phyloP scores from a whole-genome alignment of 257 asterid species.

The Jasminum sambac region DNA sequence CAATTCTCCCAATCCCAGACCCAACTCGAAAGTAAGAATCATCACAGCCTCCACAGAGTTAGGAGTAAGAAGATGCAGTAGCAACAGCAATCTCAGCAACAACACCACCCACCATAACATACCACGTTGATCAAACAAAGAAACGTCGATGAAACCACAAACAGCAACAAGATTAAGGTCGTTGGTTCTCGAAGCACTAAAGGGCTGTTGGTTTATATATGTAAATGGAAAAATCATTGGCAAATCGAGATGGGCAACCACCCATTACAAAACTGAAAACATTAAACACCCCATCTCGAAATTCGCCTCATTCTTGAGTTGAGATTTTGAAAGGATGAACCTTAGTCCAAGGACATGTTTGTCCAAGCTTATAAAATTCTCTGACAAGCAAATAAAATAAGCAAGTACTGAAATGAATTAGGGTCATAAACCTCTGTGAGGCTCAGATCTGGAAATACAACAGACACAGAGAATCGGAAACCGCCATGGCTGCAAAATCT shows the following conservation, averaged over 20 bases:
- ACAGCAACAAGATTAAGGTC: not conserved
- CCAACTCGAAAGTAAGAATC: not conserved
- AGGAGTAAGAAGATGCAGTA: no score
- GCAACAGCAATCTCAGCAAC: no score
- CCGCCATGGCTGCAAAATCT: conserved; percentile 21
- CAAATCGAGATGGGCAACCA: conserved; percentile 30
- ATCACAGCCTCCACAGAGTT: conserved; percentile 22
- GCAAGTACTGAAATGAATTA: no score
- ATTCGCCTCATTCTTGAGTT: conserved; percentile 20
- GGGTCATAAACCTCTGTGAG: no score
- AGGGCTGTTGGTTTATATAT: conserved; percentile 24
- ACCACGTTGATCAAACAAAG: no score
- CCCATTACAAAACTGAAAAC: conserved; percentile 12
- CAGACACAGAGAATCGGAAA: no score
- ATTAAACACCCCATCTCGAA: conserved; percentile 9
- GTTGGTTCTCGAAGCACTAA: not conserved
- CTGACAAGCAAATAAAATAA: no score
- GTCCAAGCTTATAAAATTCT: no score
- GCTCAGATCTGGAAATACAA: no score
- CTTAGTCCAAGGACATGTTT: no score
- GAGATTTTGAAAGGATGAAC: not conserved
- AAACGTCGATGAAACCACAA: no score
- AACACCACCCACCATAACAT: no score
- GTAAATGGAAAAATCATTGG: conserved; percentile 23
- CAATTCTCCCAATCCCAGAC: conserved; percentile 1